Evolutionary conservation across 129 eudicot species (phyloP).

Genomic region (Ambrosia trifida): DNA sequence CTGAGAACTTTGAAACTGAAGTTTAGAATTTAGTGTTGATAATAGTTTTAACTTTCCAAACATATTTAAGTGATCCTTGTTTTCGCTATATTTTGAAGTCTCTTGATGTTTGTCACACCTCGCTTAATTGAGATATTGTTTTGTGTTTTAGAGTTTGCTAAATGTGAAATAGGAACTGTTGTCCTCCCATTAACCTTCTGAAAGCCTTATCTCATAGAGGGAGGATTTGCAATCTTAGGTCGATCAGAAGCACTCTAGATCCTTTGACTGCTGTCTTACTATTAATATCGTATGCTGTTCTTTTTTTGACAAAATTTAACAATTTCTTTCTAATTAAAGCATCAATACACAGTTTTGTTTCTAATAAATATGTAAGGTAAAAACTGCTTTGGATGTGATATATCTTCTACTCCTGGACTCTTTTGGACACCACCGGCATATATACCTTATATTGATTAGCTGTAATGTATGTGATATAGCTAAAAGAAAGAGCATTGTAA

Average conservation of each 20-base stretch:
- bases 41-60: background rate
- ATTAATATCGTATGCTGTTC: background rate
- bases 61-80: too few relatives aligned
- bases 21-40: background rate
- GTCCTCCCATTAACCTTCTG: background rate
- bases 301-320: background rate
- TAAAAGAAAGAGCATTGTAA: background rate
- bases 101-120: too few relatives aligned
- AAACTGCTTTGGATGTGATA: too few relatives aligned
- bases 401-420: too few relatives aligned
- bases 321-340: too few relatives aligned
- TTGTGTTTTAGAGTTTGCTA: background rate
- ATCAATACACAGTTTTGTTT: background rate
- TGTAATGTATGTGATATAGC: background rate
- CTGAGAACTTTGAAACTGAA: background rate
- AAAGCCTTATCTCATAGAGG: background rate
- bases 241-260: background rate
- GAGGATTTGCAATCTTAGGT: background rate
- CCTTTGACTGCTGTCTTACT: background rate
- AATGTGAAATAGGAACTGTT: background rate
- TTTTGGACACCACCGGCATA: background rate
- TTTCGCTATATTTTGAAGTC: too few relatives aligned
- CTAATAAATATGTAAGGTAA: too few relatives aligned
- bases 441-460: background rate
- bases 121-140: background rate